phyloP scores from a whole-genome alignment of 2,329 filamentous ascomycete species.

The Botrytis byssoidea region DNA sequence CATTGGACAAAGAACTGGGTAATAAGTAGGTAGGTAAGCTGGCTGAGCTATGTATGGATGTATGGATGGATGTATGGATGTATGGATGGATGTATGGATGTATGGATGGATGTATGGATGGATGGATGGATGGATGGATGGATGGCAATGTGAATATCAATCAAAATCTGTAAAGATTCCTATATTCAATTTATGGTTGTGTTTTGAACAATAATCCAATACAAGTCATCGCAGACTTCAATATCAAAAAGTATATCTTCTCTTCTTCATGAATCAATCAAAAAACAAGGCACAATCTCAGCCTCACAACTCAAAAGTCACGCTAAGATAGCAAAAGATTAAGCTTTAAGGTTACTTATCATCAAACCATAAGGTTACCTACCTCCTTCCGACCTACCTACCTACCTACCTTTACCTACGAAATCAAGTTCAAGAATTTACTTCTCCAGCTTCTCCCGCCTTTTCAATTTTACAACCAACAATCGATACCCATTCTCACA shows the following conservation, averaged over 20 bases:
- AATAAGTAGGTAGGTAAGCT: neutral
- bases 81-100: neutral
- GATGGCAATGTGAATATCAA: neutral
- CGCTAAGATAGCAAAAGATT: conserved; percentile 11
- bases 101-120: neutral
- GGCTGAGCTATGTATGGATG: neutral
- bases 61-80: neutral
- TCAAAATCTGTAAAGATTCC: neutral
- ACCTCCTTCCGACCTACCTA: neutral
- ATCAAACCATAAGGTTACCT: neutral
- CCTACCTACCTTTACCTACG: neutral
- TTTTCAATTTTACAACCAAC: neutral
- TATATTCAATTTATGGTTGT: too few species aligned
- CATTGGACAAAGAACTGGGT: neutral
- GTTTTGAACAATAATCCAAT: too few species aligned
- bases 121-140: too few species aligned
- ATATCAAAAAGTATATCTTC: neutral
- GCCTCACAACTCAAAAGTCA: neutral
- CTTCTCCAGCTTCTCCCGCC: neutral
- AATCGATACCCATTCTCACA: neutral
- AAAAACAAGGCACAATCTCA: conserved; percentile 9
- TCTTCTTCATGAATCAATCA: neutral
- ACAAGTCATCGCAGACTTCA: neutral
- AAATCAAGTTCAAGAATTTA: neutral
- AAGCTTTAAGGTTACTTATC: conserved; percentile 3